A percentile compares a stretch with the other conserved stretches of the same genome.
Evolutionary conservation across 495 filamentous ascomycete genomes (phyloP).

Genomic region (Margaritispora aquatica): DNA sequence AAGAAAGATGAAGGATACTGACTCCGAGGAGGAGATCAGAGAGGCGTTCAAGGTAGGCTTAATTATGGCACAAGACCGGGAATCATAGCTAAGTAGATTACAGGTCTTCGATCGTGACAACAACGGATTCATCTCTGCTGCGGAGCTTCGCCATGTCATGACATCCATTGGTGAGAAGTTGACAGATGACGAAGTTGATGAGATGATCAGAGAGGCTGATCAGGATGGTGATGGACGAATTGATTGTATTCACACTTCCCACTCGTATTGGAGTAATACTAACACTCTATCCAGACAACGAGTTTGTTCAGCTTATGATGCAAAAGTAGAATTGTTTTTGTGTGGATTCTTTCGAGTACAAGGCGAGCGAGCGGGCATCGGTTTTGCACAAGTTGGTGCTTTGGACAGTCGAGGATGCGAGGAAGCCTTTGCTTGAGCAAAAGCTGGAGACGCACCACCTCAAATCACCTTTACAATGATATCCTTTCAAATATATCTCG

Average conservation of each 20-base stretch:
- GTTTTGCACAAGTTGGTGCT: background rate
- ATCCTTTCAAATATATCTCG: slow-evolving; percentile 19
- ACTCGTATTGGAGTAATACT: background rate
- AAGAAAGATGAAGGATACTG: slow-evolving; percentile 99
- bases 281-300: slow-evolving; percentile 68
- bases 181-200: slow-evolving; percentile 98
- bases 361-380: slow-evolving; percentile 5
- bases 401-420: slow-evolving; percentile 3
- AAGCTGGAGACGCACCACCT: slow-evolving; percentile 6
- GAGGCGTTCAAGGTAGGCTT: slow-evolving; percentile 54
- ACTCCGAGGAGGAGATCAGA: slow-evolving; percentile 98
- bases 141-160: slow-evolving; percentile 98
- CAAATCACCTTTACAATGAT: slow-evolving; percentile 16
- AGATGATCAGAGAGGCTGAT: slow-evolving; percentile 99
- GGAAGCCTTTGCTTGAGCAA: background rate
- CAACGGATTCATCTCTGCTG: slow-evolving; percentile 98
- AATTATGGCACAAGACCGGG: background rate
- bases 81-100: background rate
- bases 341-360: slow-evolving; percentile 25
- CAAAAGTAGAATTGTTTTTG: slow-evolving; percentile 73
- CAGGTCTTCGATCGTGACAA: slow-evolving; percentile 99
- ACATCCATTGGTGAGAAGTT: slow-evolving; percentile 99
- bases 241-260: slow-evolving; percentile 62
- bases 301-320: slow-evolving; percentile 99
- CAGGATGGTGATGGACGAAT: slow-evolving; percentile 95